These are phyloP conservation scores for Cylindrodendrum hubeiense DNA, from an alignment of 2,329 filamentous ascomycete species.

Conservation along the genomic window DNA sequence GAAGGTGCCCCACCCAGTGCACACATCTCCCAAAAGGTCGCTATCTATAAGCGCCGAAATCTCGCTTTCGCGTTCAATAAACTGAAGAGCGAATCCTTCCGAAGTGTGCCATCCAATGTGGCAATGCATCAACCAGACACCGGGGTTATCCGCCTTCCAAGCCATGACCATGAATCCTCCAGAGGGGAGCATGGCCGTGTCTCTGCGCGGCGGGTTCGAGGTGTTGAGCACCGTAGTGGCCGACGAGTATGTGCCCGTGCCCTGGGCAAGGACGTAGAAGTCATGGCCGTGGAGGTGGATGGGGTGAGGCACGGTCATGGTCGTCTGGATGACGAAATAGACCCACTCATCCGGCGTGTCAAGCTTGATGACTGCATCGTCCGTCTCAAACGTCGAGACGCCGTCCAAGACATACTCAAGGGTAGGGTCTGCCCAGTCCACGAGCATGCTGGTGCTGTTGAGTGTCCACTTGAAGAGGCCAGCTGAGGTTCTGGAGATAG, in stretches of 20 bases:
- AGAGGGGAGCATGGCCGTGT: constrained; percentile 61
- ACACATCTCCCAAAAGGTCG: constrained; percentile 12
- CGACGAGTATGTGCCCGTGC: constrained; percentile 33
- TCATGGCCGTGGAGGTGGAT: constrained; percentile 55
- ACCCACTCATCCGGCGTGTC: constrained; percentile 44
- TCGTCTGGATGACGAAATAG: constrained; percentile 46
- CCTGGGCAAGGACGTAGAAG: constrained; percentile 45
- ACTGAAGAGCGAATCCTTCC: constrained; percentile 30
- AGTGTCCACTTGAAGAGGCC: constrained; percentile 60
- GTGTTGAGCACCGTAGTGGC: constrained; percentile 25
- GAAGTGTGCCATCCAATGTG: constrained; percentile 52
- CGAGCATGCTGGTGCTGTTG: constrained; percentile 46
- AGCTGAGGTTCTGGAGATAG: constrained; percentile 36
- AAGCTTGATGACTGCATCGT: constrained; percentile 46
- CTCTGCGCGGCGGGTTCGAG: constrained; percentile 63
- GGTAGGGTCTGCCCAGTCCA: constrained; percentile 46
- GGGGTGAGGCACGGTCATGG: constrained; percentile 44
- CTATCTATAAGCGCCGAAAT: not conserved
- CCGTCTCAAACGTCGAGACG: constrained; percentile 25
- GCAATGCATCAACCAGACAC: constrained; percentile 64
- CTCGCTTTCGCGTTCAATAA: constrained; percentile 23
- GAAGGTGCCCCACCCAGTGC: constrained; percentile 11
- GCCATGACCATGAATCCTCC: constrained; percentile 62
- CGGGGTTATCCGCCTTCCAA: constrained; percentile 63
- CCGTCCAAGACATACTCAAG: constrained; percentile 35